Base-by-base conservation (phyloP, 1,284 basidiomycete species). In the Trametes sp. region DNA sequence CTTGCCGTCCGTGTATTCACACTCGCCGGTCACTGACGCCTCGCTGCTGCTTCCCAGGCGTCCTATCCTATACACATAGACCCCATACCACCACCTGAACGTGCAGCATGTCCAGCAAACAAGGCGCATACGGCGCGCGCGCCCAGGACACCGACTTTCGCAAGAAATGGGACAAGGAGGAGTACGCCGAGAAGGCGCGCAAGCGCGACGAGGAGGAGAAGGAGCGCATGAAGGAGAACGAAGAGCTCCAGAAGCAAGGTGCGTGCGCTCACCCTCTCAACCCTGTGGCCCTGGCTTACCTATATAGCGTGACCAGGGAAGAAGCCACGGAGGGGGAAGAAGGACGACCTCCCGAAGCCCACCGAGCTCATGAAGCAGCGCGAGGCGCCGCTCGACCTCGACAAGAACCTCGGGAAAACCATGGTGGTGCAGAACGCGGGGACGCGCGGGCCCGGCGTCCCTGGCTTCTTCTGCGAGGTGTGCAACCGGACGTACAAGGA, bases 401-500 rank as follows among this genome's bases (percentile, higher is more conserved):
- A 95, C 70, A 96, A 96, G 82, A 96, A 97, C 76, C 82, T 97
- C 21, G 86, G 86, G 70, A 98, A 97, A 83, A 96, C 93, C 1
- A 92, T 95, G 83, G 90, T 98, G 61, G 95, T 98, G 10, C 87
- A 92, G 70, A 90, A 93, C 72, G 85, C 87, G 4, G 88, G 90
- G 9, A 90, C 88, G 28, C 83, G 84, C 64, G 95, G 95, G 0
- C 87, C 94, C 33, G 92, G 93, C 16, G 92, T 95, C 65, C 94
- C 94, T 19, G 96, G 96, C 0, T 98, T 97, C 79, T 92, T 87
- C 75, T 98, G 96, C 72, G 95, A 96, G 72, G 80, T 91, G 10
- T 98, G 96, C 75, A 91, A 88, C 69, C 83, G 94, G 68, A 98
- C 93, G 23, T 94, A 95, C 77, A 98, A 98, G 77, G 97, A 99